Base-by-base conservation (phyloP, 805 yeast genomes). In the Candida xyloterini region DNA sequence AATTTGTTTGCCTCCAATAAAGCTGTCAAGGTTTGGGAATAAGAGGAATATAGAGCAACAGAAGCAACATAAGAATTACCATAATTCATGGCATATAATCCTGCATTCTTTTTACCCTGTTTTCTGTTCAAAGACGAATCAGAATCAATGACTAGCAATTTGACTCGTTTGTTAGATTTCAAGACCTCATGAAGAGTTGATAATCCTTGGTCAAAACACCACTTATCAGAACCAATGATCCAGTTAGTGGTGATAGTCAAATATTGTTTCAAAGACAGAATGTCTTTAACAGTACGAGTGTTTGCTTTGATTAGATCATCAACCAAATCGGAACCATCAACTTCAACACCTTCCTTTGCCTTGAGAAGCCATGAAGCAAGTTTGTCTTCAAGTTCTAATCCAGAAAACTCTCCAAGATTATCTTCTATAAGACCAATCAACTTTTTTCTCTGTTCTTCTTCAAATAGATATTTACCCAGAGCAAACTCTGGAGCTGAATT, bases 221-320 rank as follows among this genome's bases (percentile, higher is more conserved):
- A 91, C 23, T 93, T 79, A 61, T 91, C 98, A 14, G 96, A 88
- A 23, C 97, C 96, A 41, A 91, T 70, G 44, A 91, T 70, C 98
- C 98, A 91, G 38, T 76, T 70, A 10, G 84, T 69, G 35, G 69
- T 68, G 40, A 70, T 59, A 21, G 54, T 48, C 50, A 85, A 76
- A 42, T 61, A 66, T 7, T 73, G 70, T 42, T 69, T 63, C 30
- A 70, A 59, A 3, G 66, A 60, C 38, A 83, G 62, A 20, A 88
- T 57, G 18, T 50, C 42, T 7, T 47, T 32, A 5, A 40, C 22
- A 4, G 57, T 59, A 11, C 78, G 63, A 18, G 61, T 54, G 42
- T 74, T 74, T 3, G 65, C 41, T 40, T 64, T 51, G 46, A 77
- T 59, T 20, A 62, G 44, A 22, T 67, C 56, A 4, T 66, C 59